phyloP scores from a whole-genome alignment of 2,329 filamentous ascomycete species.

The Sporothrix pseudoabietina region DNA sequence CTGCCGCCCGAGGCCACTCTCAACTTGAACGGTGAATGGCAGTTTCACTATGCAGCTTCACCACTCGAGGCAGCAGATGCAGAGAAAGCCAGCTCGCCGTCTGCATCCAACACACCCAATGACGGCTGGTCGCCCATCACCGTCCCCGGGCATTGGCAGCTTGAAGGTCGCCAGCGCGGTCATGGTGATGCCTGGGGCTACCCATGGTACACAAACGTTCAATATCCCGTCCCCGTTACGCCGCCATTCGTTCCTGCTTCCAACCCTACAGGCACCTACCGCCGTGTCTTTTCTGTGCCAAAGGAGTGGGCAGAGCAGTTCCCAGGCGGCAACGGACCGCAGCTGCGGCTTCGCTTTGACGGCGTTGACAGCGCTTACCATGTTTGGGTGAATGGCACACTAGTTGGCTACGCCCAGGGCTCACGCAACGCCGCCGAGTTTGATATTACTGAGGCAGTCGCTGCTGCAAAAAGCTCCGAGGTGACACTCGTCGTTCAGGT shows the following conservation, averaged over 20 bases:
- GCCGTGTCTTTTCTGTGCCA: constrained; percentile 58
- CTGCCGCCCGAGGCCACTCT: constrained; percentile 54
- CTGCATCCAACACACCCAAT: background rate
- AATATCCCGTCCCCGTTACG: constrained; percentile 66
- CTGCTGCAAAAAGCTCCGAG: constrained; percentile 24
- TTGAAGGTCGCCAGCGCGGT: constrained; percentile 53
- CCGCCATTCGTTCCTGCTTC: constrained; percentile 64
- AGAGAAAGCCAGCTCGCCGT: constrained; percentile 39
- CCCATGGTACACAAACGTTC: constrained; percentile 70
- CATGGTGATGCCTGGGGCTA: constrained; percentile 50
- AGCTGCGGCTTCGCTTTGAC: constrained; percentile 67
- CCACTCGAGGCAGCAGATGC: constrained; percentile 48
- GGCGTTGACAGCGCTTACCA: constrained; percentile 73
- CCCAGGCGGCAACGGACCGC: constrained; percentile 2
- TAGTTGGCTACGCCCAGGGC: constrained; percentile 70
- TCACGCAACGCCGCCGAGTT: constrained; percentile 70
- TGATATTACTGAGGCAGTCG: constrained; percentile 54
- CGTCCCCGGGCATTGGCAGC: constrained; percentile 70
- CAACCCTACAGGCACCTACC: constrained; percentile 67
- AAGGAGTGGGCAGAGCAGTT: constrained; percentile 46
- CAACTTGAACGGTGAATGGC: constrained; percentile 59
- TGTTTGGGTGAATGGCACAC: constrained; percentile 65
- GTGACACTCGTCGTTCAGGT: constrained; percentile 60
- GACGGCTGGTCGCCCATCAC: constrained; percentile 49
- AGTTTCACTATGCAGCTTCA: constrained; percentile 54